Conservation (phyloP, 495 filamentous ascomycete genomes). For the Penicillium antarcticum region DNA sequence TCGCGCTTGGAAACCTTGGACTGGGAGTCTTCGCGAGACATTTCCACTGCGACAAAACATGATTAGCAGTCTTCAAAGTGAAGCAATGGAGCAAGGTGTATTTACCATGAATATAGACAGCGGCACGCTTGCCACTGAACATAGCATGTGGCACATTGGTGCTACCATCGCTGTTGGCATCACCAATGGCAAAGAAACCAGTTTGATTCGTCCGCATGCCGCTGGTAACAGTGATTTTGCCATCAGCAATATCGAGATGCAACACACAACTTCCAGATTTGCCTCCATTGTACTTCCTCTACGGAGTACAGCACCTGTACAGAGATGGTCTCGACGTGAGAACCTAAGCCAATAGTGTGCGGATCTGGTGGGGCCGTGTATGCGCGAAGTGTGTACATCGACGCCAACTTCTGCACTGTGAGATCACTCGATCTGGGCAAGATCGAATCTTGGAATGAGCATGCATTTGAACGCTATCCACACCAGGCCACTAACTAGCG, state of each 20-base stretch:
- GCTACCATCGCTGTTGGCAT: constrained; percentile 53
- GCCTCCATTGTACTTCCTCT: no score
- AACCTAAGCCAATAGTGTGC: no score
- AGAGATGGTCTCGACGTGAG: no score
- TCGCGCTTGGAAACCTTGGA: constrained; percentile 32
- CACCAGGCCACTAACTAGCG: constrained; percentile 43
- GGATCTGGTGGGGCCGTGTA: no score
- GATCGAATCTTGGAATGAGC: no score
- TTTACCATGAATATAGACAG: constrained; percentile 53
- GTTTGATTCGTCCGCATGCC: constrained; percentile 44
- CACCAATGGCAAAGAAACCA: constrained; percentile 55
- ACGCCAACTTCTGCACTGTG: no score
- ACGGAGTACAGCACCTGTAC: no score
- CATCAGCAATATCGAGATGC: constrained; percentile 39
- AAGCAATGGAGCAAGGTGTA: constrained; percentile 2
- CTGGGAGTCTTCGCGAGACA: constrained; percentile 33
- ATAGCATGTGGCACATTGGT: constrained; percentile 63
- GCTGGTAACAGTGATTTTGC: constrained; percentile 40
- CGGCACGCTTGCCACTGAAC: constrained; percentile 54
- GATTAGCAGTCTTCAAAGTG: background rate
- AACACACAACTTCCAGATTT: no score
- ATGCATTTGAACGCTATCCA: no score
- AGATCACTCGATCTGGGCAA: no score
- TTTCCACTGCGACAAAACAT: constrained; percentile 21
- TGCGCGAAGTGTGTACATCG: no score